Evolutionary conservation across 805 yeast genomes (phyloP), one percentile per base, ranked within the genome.

Genomic region (Starmerella tilneyi): DNA sequence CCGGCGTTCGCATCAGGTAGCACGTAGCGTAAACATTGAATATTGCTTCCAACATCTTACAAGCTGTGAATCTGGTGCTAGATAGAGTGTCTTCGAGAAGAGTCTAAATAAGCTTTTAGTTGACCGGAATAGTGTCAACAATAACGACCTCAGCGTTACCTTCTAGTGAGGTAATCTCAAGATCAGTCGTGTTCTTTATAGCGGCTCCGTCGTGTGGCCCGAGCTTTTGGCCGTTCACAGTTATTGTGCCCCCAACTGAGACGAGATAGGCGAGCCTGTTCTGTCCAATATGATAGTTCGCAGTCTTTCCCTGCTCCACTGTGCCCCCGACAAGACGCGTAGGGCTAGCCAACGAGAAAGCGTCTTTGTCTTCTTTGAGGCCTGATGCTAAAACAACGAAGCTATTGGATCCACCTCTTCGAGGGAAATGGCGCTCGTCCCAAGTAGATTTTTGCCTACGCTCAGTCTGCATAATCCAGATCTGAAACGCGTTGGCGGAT

Each of bases 351-450:
- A 47, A 16, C 9, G 37, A 28, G n/a, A 33, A 21, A 11, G 32
- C 41, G 1, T 34, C 41, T 16, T 11, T 4, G 19, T 45, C 48
- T 8, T 41, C 37, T 2, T 29, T 16, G 24, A 41, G 31, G 4
- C 50, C 47, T 21, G 45, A 43, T 1, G 53, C 53, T 27, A 49
- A 37, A 2, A 28, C 16, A 13, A 32, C 43, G 39, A 49, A 49
- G 30, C 29, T 30, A 41, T 41, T 43, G 12, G 44, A 29, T 13
- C 29, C 15, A 36, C 44, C 37, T 16, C 21, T 26, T n/a, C 45
- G 41, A 15, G 50, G 50, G 45, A 46, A 46, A 29, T 49, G 49
- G 27, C 50, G 48, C 17, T 48, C 41, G 36, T 50, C 53, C 53
- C 53, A 46, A 4, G 48, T 43, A 3, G 48, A 26, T 29, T 44